Base-by-base conservation (phyloP, 352 stramenopile species). In the Phytophthora idaei region DNA sequence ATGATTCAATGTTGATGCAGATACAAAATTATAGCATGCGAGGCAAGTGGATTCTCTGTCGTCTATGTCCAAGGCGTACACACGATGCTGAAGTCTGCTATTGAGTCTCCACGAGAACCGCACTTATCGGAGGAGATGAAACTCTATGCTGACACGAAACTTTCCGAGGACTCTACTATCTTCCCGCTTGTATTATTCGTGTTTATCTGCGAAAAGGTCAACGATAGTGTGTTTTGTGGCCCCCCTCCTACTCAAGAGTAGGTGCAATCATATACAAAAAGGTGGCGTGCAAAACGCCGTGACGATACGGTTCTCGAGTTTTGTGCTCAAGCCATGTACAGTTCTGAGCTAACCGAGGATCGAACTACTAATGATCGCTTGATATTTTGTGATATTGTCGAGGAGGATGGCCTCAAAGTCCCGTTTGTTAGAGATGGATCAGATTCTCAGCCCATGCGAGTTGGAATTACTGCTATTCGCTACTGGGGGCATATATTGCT, bases 71-170 rank as follows among this genome's bases (percentile, higher is more conserved):
- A 51, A n/a, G 45, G 28, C 0, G 45, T 51, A 2, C 21, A 51
- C 9, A 51, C 25, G 3, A 51, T 34, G 12, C 4, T 51, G 11
- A 25, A 51, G 8, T 5, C 45, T 10, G 45, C 45, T 9, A 7
- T 36, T n/a, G 4, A 17, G 10, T 51, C 45, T 21, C 45, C 45
- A n/a, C 45, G 28, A 7, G 25, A 51, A 14, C 6, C 45, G 14
- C 45, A 36, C 3, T 51, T 51, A 21, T 17, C 45, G n/a, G 45
- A 28, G 5, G 25, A 51, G 45, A 51, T 51, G 45, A 51, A 51
- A 27, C 8, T 12, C 5, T 50, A 32, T 31, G 17, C 44, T 50
- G 45, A 51, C 10, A 36, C 25, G 6, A 51, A 36, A 21, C 45
- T 51, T 51, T 11, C 34, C 11, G 45, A 51, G 10, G 45, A 51